A percentile compares a stretch with the other conserved stretches of the same genome.
Conservation (phyloP, 176 grass and related monocot genomes). For the Aechmea fasciata region DNA sequence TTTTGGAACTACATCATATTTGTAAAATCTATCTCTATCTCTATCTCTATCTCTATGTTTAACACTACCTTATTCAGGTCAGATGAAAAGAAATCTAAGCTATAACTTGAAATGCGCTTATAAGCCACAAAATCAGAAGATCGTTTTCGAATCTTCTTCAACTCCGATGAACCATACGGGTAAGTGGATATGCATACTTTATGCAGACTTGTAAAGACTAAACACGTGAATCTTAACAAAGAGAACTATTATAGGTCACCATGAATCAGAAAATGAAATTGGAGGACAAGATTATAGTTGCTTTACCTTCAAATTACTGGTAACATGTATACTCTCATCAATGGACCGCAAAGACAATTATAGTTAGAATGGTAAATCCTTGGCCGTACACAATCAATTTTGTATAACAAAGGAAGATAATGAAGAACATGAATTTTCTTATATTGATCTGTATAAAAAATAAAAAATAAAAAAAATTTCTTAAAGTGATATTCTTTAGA, state of each 20-base stretch:
- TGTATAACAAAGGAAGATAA: neutral
- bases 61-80: too few species aligned
- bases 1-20: too few species aligned
- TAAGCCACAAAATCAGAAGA: neutral
- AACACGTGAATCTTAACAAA: too few species aligned
- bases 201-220: too few species aligned
- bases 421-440: neutral
- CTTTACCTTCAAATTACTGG: conserved; percentile 67
- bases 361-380: conserved; percentile 13
- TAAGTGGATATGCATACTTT: too few species aligned
- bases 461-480: conserved; percentile 11
- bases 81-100: too few species aligned
- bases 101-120: too few species aligned
- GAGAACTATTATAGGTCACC: neutral
- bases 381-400: conserved; percentile 11
- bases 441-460: neutral
- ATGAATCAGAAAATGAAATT: neutral
- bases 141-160: too few species aligned
- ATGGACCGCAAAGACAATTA: conserved; percentile 37
- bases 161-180: too few species aligned
- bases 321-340: conserved; percentile 58
- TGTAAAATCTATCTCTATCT: too few species aligned
- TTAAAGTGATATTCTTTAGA: conserved; percentile 70
- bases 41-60: too few species aligned
- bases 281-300: neutral